Conservation (phyloP, 148 eudicot species). For the Chenopodium formosanum region DNA sequence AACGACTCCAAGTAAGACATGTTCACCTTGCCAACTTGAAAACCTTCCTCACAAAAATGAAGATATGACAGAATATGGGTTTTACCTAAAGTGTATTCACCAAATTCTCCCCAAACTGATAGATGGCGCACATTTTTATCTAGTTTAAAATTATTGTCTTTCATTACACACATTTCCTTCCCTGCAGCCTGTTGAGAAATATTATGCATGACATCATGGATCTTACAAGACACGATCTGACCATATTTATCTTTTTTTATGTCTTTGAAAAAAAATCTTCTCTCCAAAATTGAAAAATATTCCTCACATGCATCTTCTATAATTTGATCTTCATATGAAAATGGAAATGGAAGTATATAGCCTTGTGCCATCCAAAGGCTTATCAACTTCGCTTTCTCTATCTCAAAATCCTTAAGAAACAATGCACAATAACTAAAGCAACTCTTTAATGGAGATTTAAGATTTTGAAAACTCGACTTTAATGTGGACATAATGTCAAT, state of each 20-base stretch:
- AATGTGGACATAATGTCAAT: not conserved
- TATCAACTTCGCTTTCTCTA: not conserved
- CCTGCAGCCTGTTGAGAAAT: rapidly evolving
- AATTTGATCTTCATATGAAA: not conserved
- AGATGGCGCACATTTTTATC: not conserved
- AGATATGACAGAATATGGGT: not conserved
- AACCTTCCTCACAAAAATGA: not conserved
- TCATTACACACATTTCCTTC: not conserved
- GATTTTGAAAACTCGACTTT: not conserved
- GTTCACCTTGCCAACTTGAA: not conserved
- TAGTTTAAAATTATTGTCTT: not conserved
- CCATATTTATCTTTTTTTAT: not conserved
- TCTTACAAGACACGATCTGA: not conserved
- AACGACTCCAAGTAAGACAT: not conserved
- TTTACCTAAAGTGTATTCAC: not conserved
- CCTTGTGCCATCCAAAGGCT: constrained; percentile 1
- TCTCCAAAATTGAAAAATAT: not conserved
- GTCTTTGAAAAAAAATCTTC: not conserved
- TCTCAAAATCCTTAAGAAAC: not conserved
- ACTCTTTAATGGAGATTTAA: not conserved
- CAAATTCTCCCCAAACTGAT: not conserved
- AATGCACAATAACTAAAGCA: not conserved
- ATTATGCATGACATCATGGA: not conserved
- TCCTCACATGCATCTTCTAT: not conserved
- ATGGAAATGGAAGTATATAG: too few relatives aligned